These are phyloP conservation scores for Bipolaris cookei DNA, from an alignment of 2,329 filamentous ascomycete genomes.

Conservation along the genomic window DNA sequence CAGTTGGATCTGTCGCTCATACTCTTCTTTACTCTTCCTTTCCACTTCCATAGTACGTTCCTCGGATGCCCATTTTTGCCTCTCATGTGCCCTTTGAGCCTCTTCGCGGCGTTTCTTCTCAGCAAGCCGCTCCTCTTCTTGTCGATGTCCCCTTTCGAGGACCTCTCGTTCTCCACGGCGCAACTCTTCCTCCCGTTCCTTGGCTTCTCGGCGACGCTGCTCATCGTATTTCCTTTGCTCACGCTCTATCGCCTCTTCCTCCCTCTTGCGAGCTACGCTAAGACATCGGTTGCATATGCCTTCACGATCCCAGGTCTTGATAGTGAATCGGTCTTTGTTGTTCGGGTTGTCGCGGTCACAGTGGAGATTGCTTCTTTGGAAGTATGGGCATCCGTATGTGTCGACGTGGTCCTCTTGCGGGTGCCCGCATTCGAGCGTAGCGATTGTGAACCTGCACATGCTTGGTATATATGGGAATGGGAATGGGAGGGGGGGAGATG, in stretches of 20 bases:
- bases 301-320: slow-evolving; percentile 18
- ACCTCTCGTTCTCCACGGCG: slow-evolving; percentile 15
- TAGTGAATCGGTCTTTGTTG: slow-evolving; percentile 19
- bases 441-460: slow-evolving; percentile 35
- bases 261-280: slow-evolving; percentile 15
- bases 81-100: background rate
- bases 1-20: slow-evolving; percentile 9
- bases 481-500: background rate
- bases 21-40: slow-evolving; percentile 11
- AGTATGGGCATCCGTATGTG: slow-evolving; percentile 23
- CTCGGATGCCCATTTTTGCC: slow-evolving; percentile 4
- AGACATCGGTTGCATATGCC: slow-evolving; percentile 28
- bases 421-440: slow-evolving; percentile 30
- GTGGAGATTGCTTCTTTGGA: slow-evolving; percentile 13
- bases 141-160: slow-evolving; percentile 3
- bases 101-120: slow-evolving; percentile 4
- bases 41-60: slow-evolving; percentile 3
- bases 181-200: slow-evolving; percentile 12
- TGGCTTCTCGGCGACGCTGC: slow-evolving; percentile 16
- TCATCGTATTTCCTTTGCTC: slow-evolving; percentile 16
- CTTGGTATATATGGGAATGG: background rate
- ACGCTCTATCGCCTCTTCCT: slow-evolving; percentile 16
- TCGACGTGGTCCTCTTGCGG: slow-evolving; percentile 27
- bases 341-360: slow-evolving; percentile 29
- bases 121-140: slow-evolving; percentile 10